Conservation (phyloP, 2,329 filamentous ascomycete species). For the Ophiostoma tasmaniense region DNA sequence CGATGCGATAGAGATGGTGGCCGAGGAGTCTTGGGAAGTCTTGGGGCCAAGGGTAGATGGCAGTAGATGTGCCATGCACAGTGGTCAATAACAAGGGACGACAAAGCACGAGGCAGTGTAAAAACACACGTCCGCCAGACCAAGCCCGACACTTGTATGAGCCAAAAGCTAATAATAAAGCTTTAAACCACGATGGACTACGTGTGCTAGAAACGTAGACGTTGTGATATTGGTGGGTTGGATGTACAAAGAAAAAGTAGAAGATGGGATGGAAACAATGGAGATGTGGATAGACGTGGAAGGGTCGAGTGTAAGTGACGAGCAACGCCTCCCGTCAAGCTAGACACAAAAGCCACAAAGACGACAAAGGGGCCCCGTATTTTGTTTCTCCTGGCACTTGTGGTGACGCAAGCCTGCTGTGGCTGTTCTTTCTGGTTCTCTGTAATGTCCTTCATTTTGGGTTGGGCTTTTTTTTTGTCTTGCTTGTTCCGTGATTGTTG, state of each 20-base stretch:
- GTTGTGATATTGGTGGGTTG: neutral
- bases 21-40: neutral
- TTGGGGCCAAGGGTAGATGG: neutral
- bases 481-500: neutral
- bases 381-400: neutral
- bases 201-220: neutral
- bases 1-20: neutral
- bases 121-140: neutral
- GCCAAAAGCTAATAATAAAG: neutral
- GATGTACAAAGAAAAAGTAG: neutral
- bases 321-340: neutral
- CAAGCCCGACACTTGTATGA: neutral
- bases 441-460: neutral
- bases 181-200: neutral
- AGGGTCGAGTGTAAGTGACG: slow-evolving; percentile 1
- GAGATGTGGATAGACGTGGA: neutral
- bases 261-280: neutral
- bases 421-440: neutral
- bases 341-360: neutral
- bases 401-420: neutral
- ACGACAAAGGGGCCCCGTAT: neutral
- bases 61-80: neutral
- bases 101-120: slow-evolving; percentile 7
- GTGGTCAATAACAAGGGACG: neutral
- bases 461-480: neutral